Evolutionary conservation across 768 basidiomycete genomes (phyloP).

Genomic region (Pleurotus tuber-regium): DNA sequence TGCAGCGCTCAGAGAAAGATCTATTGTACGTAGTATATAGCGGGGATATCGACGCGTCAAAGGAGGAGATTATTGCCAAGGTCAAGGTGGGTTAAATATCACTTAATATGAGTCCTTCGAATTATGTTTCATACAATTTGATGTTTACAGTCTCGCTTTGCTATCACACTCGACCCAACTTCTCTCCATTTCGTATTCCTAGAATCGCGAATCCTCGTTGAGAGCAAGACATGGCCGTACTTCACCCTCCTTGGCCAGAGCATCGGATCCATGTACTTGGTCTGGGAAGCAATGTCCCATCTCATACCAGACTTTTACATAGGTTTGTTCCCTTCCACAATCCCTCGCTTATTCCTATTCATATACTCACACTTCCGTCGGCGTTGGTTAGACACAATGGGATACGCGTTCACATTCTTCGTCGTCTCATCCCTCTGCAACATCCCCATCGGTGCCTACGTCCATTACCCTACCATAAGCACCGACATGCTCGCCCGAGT

Average conservation of each 20-base stretch:
- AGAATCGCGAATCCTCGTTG: slow-evolving; percentile 63
- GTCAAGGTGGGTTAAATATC: slow-evolving; percentile 81
- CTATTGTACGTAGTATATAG: slow-evolving; percentile 82
- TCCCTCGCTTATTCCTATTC: slow-evolving; percentile 8
- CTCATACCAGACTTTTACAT: slow-evolving; percentile 90
- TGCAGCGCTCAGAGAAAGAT: slow-evolving; percentile 67
- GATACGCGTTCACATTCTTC: slow-evolving; percentile 93
- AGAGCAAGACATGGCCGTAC: slow-evolving; percentile 80
- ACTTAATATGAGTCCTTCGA: no score
- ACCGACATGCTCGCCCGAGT: slow-evolving; percentile 91
- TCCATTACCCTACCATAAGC: slow-evolving; percentile 96
- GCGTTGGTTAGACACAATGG: slow-evolving; percentile 81
- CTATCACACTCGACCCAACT: slow-evolving; percentile 63
- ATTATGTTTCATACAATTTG: no score
- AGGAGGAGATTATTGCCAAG: slow-evolving; percentile 76
- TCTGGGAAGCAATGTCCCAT: slow-evolving; percentile 74
- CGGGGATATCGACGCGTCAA: slow-evolving; percentile 80
- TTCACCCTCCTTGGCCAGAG: slow-evolving; percentile 95
- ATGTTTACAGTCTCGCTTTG: slow-evolving; percentile 75
- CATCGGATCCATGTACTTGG: slow-evolving; percentile 80
- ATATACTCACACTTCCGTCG: neutral
- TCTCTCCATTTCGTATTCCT: slow-evolving; percentile 84
- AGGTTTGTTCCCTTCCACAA: slow-evolving; percentile 43
- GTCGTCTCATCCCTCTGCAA: slow-evolving; percentile 60
- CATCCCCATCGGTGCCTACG: slow-evolving; percentile 83